Conservation (phyloP, 2,329 filamentous ascomycete genomes). For the Diaporthe sp. region DNA sequence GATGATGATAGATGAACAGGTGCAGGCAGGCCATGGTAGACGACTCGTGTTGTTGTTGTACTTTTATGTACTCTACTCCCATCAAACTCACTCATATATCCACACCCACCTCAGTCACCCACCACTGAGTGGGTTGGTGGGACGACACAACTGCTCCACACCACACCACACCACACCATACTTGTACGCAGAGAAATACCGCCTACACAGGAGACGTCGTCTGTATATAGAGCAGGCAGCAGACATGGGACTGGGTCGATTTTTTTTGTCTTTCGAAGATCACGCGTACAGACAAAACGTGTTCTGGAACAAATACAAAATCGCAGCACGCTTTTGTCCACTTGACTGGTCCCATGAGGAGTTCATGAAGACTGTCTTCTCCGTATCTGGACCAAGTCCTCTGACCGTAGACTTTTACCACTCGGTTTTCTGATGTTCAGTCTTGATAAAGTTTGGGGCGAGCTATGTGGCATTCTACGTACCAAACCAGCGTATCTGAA, state of each 20-base stretch:
- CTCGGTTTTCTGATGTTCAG: not conserved
- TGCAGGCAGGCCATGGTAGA: constrained; percentile 27
- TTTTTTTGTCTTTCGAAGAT: constrained; percentile 8
- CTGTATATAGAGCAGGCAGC: constrained; percentile 25
- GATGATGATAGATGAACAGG: constrained; percentile 36
- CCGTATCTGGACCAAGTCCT: not conserved
- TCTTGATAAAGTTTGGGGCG: too few species aligned
- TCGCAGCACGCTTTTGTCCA: constrained; percentile 7
- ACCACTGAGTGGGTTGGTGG: constrained; percentile 7
- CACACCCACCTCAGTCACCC: not conserved
- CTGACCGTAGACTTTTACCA: not conserved
- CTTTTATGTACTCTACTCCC: constrained; percentile 38
- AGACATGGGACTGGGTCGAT: not conserved
- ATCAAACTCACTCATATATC: constrained; percentile 15
- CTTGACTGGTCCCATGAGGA: not conserved
- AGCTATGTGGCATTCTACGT: not conserved
- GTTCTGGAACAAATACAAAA: not conserved
- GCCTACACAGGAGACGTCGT: constrained; percentile 16
- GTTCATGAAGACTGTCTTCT: not conserved
- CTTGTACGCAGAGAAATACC: not conserved
- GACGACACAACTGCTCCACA: constrained; percentile 9
- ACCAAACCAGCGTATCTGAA: too few species aligned
- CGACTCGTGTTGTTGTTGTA: constrained; percentile 29
- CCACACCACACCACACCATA: constrained; percentile 6
- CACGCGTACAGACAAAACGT: not conserved